Evolutionary conservation across 805 yeast species (phyloP), one percentile per base, ranked within the genome.

Genomic region (Wickerhamomyces strasburgensis): DNA sequence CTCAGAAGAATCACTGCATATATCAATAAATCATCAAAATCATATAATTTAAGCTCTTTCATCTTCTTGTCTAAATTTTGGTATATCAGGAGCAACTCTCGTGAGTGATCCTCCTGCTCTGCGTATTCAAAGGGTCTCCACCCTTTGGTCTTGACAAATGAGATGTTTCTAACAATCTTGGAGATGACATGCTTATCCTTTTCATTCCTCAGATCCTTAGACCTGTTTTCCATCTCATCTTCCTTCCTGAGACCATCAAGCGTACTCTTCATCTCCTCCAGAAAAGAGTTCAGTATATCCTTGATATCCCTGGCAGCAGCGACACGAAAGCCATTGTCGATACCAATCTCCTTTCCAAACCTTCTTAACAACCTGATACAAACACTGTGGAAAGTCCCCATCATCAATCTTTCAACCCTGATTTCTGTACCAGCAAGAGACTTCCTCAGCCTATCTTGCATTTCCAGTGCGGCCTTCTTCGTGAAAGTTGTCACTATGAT

Each of bases 401-500:
- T 75, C 39, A 80, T 60, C 15, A 90, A 57, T 32, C 68, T 66
- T 1, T 64, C 55, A 3, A 67, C 46, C 25, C 66, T 60, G 1
- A 64, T 52, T 3, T 44, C 49, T 3, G 60, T 44, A 3, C 58
- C 56, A 6, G 51, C 34, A 6, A 78, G 48, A 34, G 73, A 26
- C 4, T 17, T 31, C 0, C 35, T 38, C 14, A 90, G 59, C 29
- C 98, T 66, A 23, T 75, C 81, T 10, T 65, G 61, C 84, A 90
- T 80, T 60, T 90, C 98, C 35, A 68, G 72, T 2, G 97, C 94
- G 0, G 98, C 98, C 50, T 84, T 85, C 49, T 85, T 84, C 10
- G 98, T 90, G 63, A 90, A 90, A 0, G 98, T 89, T 5, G 96
- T 86, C 15, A 89, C 93, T 1, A 90, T 72, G 14, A 93, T 70